Evolutionary conservation across 2,329 filamentous ascomycete species (phyloP).

Genomic region (Fusarium sp.): DNA sequence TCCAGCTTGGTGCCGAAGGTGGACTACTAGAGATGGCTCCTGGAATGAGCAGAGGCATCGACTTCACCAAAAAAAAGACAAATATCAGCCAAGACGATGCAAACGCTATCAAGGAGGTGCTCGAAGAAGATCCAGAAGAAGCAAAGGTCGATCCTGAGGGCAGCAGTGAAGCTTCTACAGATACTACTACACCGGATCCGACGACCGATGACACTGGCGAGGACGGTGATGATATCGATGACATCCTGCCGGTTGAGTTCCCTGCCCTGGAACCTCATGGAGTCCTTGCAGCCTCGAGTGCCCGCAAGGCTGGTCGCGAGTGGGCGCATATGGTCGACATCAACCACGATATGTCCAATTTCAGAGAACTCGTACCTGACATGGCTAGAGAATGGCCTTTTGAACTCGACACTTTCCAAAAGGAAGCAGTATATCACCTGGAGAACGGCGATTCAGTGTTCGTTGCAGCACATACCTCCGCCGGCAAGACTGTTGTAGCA

Average conservation of each 20-base stretch:
- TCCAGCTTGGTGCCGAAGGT: slow-evolving; percentile 81
- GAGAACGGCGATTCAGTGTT: slow-evolving; percentile 98
- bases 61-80: slow-evolving; percentile 70
- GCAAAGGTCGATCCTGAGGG: slow-evolving; percentile 41
- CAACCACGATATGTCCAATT: slow-evolving; percentile 92
- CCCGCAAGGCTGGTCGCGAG: slow-evolving; percentile 81
- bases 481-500: slow-evolving; percentile 97
- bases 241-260: slow-evolving; percentile 90
- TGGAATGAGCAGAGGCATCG: slow-evolving; percentile 82
- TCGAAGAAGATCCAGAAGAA: slow-evolving; percentile 64
- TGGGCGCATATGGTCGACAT: slow-evolving; percentile 99
- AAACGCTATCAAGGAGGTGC: slow-evolving; percentile 74
- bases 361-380: slow-evolving; percentile 90
- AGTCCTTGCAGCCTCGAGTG: slow-evolving; percentile 76
- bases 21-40: slow-evolving; percentile 85
- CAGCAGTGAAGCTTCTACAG: slow-evolving; percentile 44
- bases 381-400: slow-evolving; percentile 98
- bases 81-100: slow-evolving; percentile 70
- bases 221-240: slow-evolving; percentile 78
- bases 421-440: slow-evolving; percentile 97
- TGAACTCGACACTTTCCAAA: slow-evolving; percentile 97
- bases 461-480: slow-evolving; percentile 96
- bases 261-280: slow-evolving; percentile 88
- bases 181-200: slow-evolving; percentile 40
- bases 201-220: slow-evolving; percentile 55